phyloP scores from a whole-genome alignment of 768 basidiomycete genomes.

The Suillus lakei region DNA sequence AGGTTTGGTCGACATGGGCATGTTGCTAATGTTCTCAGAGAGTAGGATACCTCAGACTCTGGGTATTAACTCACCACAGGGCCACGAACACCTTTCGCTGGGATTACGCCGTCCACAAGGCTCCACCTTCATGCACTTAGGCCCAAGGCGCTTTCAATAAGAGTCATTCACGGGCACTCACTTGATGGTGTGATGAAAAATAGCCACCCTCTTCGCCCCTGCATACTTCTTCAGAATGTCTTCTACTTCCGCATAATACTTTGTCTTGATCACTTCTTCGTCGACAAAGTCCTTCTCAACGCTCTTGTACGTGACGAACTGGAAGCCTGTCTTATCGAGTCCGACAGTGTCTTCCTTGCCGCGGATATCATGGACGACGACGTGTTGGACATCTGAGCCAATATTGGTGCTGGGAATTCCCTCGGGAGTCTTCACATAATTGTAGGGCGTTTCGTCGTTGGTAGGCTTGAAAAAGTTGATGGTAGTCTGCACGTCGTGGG shows the following conservation, averaged over 20 bases:
- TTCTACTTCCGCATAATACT: no score
- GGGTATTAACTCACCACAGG: constrained; percentile 37
- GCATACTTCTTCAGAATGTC: constrained; percentile 42
- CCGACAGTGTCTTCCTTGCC: constrained; percentile 33
- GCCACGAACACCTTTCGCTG: constrained; percentile 20
- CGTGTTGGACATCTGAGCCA: constrained; percentile 21
- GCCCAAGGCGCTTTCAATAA: not conserved
- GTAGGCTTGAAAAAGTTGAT: constrained; percentile 41
- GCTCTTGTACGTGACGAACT: no score
- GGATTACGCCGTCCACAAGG: not conserved
- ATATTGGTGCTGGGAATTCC: constrained; percentile 36
- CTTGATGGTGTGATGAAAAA: constrained; percentile 53
- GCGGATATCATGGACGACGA: constrained; percentile 37
- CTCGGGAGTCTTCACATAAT: constrained; percentile 36
- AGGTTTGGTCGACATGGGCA: constrained; percentile 53
- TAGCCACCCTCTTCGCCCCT: constrained; percentile 43
- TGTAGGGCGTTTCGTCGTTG: constrained; percentile 37
- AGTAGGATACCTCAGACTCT: not conserved
- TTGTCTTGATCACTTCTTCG: no score
- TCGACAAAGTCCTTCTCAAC: no score
- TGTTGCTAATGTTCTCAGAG: constrained; percentile 30
- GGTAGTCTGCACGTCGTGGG: constrained; percentile 41
- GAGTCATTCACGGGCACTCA: constrained; percentile 16
- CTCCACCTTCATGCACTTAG: not conserved
- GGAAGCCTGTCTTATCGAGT: no score